Percentiles rank a stretch among this genome's conserved stretches.
Evolutionary conservation across 192 early-diverging fungal genomes (phyloP).

Genomic region (Globomyces pollinis-pini): DNA sequence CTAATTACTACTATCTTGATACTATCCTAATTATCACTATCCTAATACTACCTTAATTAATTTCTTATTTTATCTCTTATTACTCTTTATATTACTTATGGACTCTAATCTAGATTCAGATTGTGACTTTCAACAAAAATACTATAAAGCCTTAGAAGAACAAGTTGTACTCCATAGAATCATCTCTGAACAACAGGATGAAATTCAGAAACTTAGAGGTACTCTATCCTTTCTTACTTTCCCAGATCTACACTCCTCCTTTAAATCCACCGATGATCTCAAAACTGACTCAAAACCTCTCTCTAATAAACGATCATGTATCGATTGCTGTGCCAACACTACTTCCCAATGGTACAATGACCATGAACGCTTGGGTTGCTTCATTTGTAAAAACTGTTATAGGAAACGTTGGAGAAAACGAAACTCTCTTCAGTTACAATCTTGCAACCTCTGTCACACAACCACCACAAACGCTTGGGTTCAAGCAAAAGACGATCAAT

Average conservation of each 20-base stretch:
- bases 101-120: too few species aligned
- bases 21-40: too few species aligned
- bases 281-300: too few species aligned
- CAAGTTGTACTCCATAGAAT: background rate
- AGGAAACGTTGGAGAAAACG: constrained; percentile 4
- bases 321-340: background rate
- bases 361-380: background rate
- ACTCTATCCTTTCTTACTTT: too few species aligned
- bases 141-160: constrained; percentile 1
- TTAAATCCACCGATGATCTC: too few species aligned
- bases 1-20: too few species aligned
- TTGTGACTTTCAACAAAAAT: constrained; percentile 7
- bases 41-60: too few species aligned
- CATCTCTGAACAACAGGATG: background rate
- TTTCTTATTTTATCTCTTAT: too few species aligned
- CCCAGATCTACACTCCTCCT: too few species aligned
- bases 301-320: too few species aligned
- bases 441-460: background rate
- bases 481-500: background rate
- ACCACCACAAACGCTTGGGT: background rate
- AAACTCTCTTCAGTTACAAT: background rate
- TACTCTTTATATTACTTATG: too few species aligned
- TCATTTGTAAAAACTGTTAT: constrained; percentile 1
- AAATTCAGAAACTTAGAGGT: background rate
- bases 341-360: constrained; percentile 4